Evolutionary conservation across 169 alveolate species (phyloP), one percentile per base, ranked within the genome.

Genomic region (Plasmodium ovale): DNA sequence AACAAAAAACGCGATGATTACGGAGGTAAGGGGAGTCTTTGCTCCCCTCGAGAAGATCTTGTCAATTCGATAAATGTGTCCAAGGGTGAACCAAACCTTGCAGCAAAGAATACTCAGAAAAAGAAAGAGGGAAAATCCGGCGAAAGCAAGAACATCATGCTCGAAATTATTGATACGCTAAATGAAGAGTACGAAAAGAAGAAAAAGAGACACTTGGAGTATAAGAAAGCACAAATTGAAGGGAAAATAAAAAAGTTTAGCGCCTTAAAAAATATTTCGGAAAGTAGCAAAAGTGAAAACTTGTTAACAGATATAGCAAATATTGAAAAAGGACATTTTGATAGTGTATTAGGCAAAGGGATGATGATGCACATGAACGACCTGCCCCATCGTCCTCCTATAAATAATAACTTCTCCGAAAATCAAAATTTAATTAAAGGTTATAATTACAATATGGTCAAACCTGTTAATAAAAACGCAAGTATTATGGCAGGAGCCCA

Each of bases 141-240:
- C 19, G 82, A 82, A 65, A 35, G 56, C 39, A 82, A 82, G 54
- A 82, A 82, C 35, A 82, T 82, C 33, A 82, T 82, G 90, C 84
- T 82, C 14, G 71, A 64, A 67, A 64, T 82, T 21, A 67, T 82
- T 14, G 90, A 68, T 29, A 67, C 71, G 1, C 2, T 82, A 51
- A 82, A 82, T 67, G 72, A 82, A 82, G 90, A 82, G 44, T 54
- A 82, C 44, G 85, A 82, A 27, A 82, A 82, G 51, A 82, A 82
- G 53, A 82, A 82, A 67, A 65, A 67, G 54, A 67, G 90, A 53
- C 90, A 82, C 51, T 59, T 65, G 37, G 90, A 82, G 44, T 82
- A 82, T 82, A 82, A 67, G 53, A 82, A 82, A 59, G 90, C 90
- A 16, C 64, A 82, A 82, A 67, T 82, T 3, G 90, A 82, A 68